phyloP scores from a whole-genome alignment of 1,139 yeast species.

The Diutina sp. region DNA sequence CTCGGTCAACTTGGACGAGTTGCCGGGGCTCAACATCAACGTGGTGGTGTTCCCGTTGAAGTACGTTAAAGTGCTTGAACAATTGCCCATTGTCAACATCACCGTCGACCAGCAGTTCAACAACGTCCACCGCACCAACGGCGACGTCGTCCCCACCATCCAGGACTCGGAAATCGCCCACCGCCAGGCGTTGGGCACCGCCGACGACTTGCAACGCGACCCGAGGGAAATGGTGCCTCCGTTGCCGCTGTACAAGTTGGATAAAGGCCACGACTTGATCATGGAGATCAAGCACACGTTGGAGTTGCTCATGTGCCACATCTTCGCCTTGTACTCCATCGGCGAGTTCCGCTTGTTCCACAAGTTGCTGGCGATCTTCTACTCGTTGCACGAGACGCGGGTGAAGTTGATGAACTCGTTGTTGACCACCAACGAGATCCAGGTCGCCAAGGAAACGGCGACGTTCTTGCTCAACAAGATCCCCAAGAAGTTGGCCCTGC shows the following conservation, averaged over 20 bases:
- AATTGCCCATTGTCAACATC: conserved; percentile 15
- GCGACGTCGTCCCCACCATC: conserved; percentile 30
- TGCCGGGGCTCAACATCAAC: conserved; percentile 40
- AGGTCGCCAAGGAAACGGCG: conserved; percentile 43
- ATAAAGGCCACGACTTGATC: conserved; percentile 22
- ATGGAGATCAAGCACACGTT: conserved; percentile 49
- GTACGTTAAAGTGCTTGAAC: conserved; percentile 28
- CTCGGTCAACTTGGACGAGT: conserved; percentile 45
- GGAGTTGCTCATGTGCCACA: conserved; percentile 45
- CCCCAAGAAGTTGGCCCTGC: conserved; percentile 51
- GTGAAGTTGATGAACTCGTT: conserved; percentile 43
- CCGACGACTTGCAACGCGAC: conserved; percentile 3
- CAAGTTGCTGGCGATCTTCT: conserved; percentile 39
- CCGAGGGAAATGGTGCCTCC: conserved; percentile 26
- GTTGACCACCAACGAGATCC: conserved; percentile 46
- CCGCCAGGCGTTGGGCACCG: conserved; percentile 17
- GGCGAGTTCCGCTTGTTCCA: conserved; percentile 54
- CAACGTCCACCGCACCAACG: conserved; percentile 10
- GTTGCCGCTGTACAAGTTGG: conserved; percentile 31
- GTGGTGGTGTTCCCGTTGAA: conserved; percentile 52
- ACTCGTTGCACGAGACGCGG: conserved; percentile 52
- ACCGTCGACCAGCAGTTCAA: conserved; percentile 19
- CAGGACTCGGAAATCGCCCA: conserved; percentile 29
- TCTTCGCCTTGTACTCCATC: conserved; percentile 57
- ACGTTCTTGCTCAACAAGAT: conserved; percentile 51